Evolutionary conservation across 495 filamentous ascomycete genomes (phyloP).

Genomic region (Aspergillus biplanus): DNA sequence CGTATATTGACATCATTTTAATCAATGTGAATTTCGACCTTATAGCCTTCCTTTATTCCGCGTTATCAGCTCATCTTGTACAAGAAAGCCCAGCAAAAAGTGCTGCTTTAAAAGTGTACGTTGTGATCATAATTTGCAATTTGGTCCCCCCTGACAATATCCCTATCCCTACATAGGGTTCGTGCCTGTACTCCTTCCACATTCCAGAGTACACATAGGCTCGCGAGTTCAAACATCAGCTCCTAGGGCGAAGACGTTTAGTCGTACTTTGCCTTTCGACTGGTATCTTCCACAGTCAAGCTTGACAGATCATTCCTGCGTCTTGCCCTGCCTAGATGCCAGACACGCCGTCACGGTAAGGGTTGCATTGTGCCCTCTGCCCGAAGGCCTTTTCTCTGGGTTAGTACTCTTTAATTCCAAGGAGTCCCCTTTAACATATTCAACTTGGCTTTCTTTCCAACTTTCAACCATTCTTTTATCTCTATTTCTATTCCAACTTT

Average conservation of each 20-base stretch:
- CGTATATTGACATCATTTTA: conserved; percentile 25
- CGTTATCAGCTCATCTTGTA: conserved; percentile 22
- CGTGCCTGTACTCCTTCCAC: conserved; percentile 51
- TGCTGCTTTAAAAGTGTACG: conserved; percentile 42
- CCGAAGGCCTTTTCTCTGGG: conserved; percentile 52
- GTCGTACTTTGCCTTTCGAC: conserved; percentile 66
- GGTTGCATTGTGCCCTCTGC: conserved; percentile 56
- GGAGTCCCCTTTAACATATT: conserved; percentile 29
- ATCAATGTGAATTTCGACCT: conserved; percentile 31
- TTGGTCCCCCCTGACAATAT: conserved; percentile 47
- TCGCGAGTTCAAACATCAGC: conserved; percentile 31
- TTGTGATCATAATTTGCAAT: conserved; percentile 36
- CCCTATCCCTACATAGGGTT: conserved; percentile 51
- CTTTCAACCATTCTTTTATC: conserved; percentile 20
- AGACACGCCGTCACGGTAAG: conserved; percentile 69
- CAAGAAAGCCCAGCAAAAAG: conserved; percentile 30
- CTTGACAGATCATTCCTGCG: conserved; percentile 54
- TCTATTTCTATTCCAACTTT: conserved; percentile 19
- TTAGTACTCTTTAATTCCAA: conserved; percentile 45
- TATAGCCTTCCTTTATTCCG: conserved; percentile 20
- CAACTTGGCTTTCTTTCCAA: conserved; percentile 6
- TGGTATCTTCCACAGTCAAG: conserved; percentile 45
- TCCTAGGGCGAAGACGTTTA: conserved; percentile 70
- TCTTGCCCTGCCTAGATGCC: conserved; percentile 57
- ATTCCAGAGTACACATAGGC: conserved; percentile 54